These are phyloP conservation scores for Pythium pyrilobum DNA, from an alignment of 352 stramenopile genomes.

Conservation along the genomic window DNA sequence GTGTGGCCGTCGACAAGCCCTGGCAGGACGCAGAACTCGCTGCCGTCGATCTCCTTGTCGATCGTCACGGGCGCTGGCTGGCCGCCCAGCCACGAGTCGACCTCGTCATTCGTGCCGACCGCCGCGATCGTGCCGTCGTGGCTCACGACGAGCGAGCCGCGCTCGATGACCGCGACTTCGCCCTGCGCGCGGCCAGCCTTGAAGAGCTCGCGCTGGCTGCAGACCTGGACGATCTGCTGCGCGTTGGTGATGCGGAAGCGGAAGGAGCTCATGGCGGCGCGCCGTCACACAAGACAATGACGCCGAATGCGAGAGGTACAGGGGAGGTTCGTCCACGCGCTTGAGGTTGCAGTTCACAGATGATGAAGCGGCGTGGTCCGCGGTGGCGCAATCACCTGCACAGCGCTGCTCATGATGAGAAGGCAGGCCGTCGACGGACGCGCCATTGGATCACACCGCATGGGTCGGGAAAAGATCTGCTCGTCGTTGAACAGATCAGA, in stretches of 20 bases:
- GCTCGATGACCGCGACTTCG: conserved; percentile 52
- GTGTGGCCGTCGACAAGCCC: conserved; percentile 82
- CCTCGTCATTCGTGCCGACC: conserved; percentile 49
- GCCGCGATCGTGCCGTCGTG: conserved; percentile 49
- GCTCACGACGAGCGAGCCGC: conserved; percentile 55
- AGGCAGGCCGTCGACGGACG: conserved; percentile 12
- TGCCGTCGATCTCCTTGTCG: conserved; percentile 64
- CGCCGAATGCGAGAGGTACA: background rate
- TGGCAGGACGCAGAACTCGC: conserved; percentile 61
- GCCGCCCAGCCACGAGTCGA: conserved; percentile 44
- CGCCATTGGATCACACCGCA: conserved; percentile 7
- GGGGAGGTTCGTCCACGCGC: background rate
- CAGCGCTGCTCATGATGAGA: conserved; percentile 8
- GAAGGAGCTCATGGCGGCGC: conserved; percentile 58
- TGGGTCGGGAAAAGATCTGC: conserved; percentile 15
- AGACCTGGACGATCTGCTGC: conserved; percentile 71
- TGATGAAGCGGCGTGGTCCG: background rate
- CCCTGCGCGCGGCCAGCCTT: conserved; percentile 61
- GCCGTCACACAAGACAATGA: background rate
- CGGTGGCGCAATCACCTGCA: conserved; percentile 10
- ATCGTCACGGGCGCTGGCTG: conserved; percentile 65
- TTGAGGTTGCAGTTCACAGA: background rate
- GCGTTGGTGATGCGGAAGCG: conserved; percentile 61
- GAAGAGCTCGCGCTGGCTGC: conserved; percentile 47
- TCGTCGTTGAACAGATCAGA: no score